Conservation (phyloP, 2,329 filamentous ascomycete genomes). For the Fonsecaea monophora region DNA sequence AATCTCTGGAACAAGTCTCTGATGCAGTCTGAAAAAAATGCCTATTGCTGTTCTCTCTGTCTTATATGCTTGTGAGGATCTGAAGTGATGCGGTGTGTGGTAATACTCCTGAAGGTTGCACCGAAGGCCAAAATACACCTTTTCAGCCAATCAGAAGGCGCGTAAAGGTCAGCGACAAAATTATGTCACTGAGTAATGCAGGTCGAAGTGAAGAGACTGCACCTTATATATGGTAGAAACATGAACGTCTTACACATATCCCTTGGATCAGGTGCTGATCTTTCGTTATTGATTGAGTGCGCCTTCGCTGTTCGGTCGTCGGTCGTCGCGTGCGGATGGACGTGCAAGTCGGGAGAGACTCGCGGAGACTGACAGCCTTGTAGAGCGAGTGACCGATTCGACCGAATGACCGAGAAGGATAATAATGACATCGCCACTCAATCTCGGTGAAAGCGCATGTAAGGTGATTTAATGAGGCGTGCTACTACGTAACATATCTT, state of each 20-base stretch:
- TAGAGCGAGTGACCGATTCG: not conserved
- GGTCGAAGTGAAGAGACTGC: not conserved
- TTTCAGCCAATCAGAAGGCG: constrained; percentile 22
- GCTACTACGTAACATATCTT: not conserved
- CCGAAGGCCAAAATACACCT: not conserved
- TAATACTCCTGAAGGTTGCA: not conserved
- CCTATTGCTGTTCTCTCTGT: not conserved
- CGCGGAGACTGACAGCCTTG: not conserved
- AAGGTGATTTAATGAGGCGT: not conserved
- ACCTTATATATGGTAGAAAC: not conserved
- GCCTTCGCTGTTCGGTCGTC: not conserved
- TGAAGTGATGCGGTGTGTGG: not conserved
- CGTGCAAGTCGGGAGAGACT: not conserved
- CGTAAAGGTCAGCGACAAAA: constrained; percentile 24
- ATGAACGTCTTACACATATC: not conserved
- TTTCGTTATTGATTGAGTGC: not conserved
- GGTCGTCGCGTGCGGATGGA: not conserved
- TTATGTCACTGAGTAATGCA: not conserved
- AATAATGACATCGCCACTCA: not conserved
- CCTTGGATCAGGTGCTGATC: not conserved
- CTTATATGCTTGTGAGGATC: not conserved
- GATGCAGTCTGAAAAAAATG: not conserved
- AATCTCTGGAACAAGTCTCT: not conserved
- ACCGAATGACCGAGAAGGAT: not conserved
- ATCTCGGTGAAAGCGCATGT: not conserved